These are phyloP conservation scores for Ogataea pignaliae DNA, from an alignment of 805 yeast species.

Conservation along the genomic window DNA sequence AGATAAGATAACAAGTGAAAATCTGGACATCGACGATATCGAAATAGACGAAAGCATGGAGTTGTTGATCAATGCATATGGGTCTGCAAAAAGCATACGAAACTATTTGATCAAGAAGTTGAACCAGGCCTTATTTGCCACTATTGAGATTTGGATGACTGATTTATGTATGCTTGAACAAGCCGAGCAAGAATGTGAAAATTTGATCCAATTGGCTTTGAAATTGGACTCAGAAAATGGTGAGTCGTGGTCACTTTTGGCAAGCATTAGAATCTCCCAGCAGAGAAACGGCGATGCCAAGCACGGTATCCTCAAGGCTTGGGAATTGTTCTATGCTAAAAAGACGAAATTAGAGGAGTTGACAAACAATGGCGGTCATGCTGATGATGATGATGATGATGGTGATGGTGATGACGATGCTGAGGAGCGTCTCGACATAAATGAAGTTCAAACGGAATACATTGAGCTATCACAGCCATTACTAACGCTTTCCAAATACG, in stretches of 20 bases:
- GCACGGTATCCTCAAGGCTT: conserved; percentile 60
- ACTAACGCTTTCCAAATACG: conserved; percentile 64
- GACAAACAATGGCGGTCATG: conserved; percentile 18
- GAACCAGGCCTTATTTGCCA: conserved; percentile 74
- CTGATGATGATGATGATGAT: conserved; percentile 32
- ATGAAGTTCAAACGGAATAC: conserved; percentile 48
- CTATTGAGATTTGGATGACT: conserved; percentile 96
- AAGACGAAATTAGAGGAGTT: conserved; percentile 45
- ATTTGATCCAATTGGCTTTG: conserved; percentile 60
- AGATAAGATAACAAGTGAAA: conserved; percentile 7
- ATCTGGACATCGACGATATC: conserved; percentile 4
- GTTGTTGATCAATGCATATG: conserved; percentile 26
- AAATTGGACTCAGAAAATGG: conserved; percentile 58
- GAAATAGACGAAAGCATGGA: conserved; percentile 17
- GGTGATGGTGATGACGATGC: conserved; percentile 12
- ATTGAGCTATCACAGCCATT: conserved; percentile 71
- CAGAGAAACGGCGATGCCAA: conserved; percentile 69
- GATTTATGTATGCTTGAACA: conserved; percentile 91
- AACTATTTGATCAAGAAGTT: conserved; percentile 50
- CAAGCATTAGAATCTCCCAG: conserved; percentile 88
- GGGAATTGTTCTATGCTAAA: conserved; percentile 60
- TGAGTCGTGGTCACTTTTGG: conserved; percentile 76
- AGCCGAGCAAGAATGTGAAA: conserved; percentile 80
- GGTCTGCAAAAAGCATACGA: conserved; percentile 22
- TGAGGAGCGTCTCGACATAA: conserved; percentile 31